Evolutionary conservation across 2,329 filamentous ascomycete genomes (phyloP), one percentile per base, ranked within the genome.

Genomic region (Verticillium albo-atrum): DNA sequence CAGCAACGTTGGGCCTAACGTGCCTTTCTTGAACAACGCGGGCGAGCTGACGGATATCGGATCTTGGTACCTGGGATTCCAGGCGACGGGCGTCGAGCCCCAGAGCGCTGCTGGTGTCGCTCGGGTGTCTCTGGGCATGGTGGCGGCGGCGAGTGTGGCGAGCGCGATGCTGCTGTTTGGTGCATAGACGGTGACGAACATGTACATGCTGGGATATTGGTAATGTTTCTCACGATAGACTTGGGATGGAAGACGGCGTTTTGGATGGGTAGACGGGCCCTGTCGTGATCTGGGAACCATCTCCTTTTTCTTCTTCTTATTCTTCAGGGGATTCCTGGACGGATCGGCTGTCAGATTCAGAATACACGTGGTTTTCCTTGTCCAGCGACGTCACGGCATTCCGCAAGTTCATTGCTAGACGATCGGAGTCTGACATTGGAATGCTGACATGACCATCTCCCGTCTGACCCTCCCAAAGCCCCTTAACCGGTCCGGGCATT

Each of bases 31-130:
- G 54, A 88, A 85, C 67, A 77, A 83, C 50, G 78, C 84, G 17
- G 91, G 91, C 50, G 68, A 84, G 61, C 75, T 95, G 63, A 93
- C 90, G 1, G 85, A 91, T 65, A 89, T 94, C 64, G 91, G 91
- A 0, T 81, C 83, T 2, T 89, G 88, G 87, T 95, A 94, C 71
- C 72, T 95, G n/a, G 86, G 91, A 1, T 72, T 77, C 7, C 66
- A 65, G 14, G 77, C 75, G 1, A 83, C 79, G 2, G 81, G 79
- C 1, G 71, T 81, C 2, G 65, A 71, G 0, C 78, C 79, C 3
- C 47, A 63, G 54, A 59, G 61, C 53, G 57, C 54, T 9, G 56
- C 54, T 7, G 55, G 56, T 14, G 26, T 51, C 6, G 55, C 50
- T 35, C 37, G 27, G 25, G 47, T 56, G 28, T 61, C 61, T 6